Evolutionary conservation across 805 yeast species (phyloP), one percentile per base, ranked within the genome.

Genomic region (Myxozyma nipponensis): DNA sequence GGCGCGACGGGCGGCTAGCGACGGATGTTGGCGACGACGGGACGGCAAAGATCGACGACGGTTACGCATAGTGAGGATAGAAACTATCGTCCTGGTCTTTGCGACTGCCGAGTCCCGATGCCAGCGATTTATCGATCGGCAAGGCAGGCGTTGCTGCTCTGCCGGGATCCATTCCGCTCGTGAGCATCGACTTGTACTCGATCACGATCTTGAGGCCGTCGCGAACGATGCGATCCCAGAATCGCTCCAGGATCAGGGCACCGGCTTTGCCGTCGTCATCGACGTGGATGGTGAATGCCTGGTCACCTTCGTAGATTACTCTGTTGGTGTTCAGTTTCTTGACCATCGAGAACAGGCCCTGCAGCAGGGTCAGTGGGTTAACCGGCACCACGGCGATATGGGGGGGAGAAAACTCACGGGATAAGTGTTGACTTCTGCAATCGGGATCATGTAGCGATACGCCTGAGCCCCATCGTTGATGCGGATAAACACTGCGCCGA

Each of bases 191-290:
- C 15, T 46, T 43, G 47, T 48, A 54, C 21, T 19, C 24, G 28
- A 56, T 42, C 19, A 56, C 26, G 39, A 56, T 42, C 7, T 50
- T 47, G 28, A 56, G 47, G 23, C 59, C 60, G 43, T 56, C 60
- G 39, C 59, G 52, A 19, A 56, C 60, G 39, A 56, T 48, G n/a
- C 44, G 42, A 35, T 54, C 57, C 60, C 60, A 56, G 51, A 50
- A 55, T 10, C 57, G 49, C 46, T 56, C 57, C 41, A 56, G 54
- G 37, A 56, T 54, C 53, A 54, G 30, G 2, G 60, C 54, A 17
- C 60, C 60, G 1, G 56, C 50, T 4, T 19, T 21, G 42, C 59
- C 59, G 42, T 47, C 53, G 30, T 50, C 56, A 44, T 56, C 60
- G 42, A 53, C 59, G 42, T 54, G 51, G 39, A 55, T 52, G 24